These are phyloP conservation scores for Fusarium agapanthi DNA, from an alignment of 2,329 filamentous ascomycete genomes.

Conservation along the genomic window DNA sequence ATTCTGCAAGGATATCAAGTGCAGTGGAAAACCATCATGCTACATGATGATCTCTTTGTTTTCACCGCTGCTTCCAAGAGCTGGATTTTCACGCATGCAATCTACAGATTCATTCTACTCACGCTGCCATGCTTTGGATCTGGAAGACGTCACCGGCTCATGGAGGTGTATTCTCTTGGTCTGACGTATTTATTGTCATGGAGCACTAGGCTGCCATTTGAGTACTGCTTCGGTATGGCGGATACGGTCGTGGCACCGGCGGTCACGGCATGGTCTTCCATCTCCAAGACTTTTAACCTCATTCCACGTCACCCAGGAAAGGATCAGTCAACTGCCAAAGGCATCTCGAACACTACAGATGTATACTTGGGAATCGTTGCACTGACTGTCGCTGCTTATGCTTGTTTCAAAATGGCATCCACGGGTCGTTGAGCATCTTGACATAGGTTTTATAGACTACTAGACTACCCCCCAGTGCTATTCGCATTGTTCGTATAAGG, in stretches of 20 bases:
- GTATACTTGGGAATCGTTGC: neutral
- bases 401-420: neutral
- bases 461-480: too few species aligned
- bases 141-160: neutral
- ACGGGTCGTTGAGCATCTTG: neutral
- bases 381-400: neutral
- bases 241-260: neutral
- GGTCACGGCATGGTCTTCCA: neutral
- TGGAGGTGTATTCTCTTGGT: neutral
- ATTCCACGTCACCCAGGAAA: neutral
- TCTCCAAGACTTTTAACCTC: neutral
- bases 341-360: neutral
- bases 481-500: too few species aligned
- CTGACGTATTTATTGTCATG: neutral
- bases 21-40: neutral
- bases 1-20: neutral
- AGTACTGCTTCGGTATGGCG: slow-evolving; percentile 2
- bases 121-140: neutral
- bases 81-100: neutral
- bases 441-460: too few species aligned
- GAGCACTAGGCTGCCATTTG: neutral
- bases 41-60: neutral
- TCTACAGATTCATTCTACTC: neutral
- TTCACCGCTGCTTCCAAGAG: neutral
- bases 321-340: neutral